phyloP scores from a whole-genome alignment of 805 yeast species.

The Wickerhamiella occidentalis region DNA sequence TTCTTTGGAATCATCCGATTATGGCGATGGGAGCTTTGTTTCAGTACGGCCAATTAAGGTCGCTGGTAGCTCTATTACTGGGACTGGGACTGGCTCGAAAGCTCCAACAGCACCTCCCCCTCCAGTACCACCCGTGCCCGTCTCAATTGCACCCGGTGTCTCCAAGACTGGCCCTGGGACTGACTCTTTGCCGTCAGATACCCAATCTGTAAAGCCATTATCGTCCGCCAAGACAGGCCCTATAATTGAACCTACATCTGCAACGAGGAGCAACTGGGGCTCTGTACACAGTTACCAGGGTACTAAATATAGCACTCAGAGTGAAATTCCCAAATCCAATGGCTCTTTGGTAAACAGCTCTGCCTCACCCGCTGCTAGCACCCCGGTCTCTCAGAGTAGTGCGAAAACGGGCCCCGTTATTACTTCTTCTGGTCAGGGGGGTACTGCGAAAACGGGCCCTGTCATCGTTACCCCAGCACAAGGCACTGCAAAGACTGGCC shows the following conservation, averaged over 20 bases:
- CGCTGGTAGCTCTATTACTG: neutral
- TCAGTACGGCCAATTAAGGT: neutral
- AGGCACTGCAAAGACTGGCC: slow-evolving; percentile 1
- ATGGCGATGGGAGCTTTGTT: slow-evolving; percentile 1
- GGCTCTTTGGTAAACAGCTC: neutral
- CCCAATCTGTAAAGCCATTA: neutral
- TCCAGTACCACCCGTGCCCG: neutral
- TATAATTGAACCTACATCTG: neutral
- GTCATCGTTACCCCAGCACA: too few relatives aligned
- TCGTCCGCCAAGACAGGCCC: slow-evolving; percentile 8
- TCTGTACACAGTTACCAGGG: neutral
- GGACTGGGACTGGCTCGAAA: neutral
- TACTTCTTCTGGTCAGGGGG: too few relatives aligned
- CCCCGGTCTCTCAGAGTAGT: too few relatives aligned
- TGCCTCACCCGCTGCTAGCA: too few relatives aligned
- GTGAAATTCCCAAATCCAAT: neutral
- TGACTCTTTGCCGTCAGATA: neutral
- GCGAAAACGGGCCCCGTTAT: too few relatives aligned
- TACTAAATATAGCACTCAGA: neutral
- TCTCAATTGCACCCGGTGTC: neutral
- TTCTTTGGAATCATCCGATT: neutral
- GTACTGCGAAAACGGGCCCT: too few relatives aligned
- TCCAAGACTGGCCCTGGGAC: neutral
- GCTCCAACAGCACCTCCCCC: slow-evolving; percentile 1
- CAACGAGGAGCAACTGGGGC: neutral